Evolutionary conservation across 768 basidiomycete genomes (phyloP).

Genomic region (Mycena belliarum): DNA sequence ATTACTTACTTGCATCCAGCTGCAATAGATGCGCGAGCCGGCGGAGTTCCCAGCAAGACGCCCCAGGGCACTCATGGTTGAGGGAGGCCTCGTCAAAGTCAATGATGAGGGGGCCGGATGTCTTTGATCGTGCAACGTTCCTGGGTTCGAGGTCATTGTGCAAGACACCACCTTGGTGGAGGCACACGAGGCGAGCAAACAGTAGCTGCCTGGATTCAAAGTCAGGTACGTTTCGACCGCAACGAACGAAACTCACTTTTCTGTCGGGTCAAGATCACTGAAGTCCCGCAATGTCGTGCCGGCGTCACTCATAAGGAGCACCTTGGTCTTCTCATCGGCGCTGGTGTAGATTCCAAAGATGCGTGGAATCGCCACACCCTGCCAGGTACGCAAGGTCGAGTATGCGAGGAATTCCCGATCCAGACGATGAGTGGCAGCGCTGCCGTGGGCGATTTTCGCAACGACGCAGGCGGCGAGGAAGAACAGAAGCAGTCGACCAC

Average conservation of each 20-base stretch:
- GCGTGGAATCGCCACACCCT: neutral
- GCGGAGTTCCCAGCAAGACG: too few species aligned
- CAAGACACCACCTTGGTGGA: neutral
- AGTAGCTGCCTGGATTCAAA: neutral
- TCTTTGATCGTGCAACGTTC: neutral
- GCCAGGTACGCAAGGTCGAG: neutral
- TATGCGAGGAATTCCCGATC: slow-evolving; percentile 1
- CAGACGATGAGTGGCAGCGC: too few species aligned
- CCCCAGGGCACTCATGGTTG: too few species aligned
- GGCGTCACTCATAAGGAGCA: neutral
- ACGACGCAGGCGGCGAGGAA: too few species aligned
- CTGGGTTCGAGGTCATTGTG: slow-evolving; percentile 1
- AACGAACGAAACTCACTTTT: neutral
- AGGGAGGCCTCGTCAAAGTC: slow-evolving; percentile 1
- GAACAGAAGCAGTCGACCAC: too few species aligned
- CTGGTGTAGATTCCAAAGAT: neutral
- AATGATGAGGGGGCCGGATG: neutral
- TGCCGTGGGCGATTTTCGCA: too few species aligned
- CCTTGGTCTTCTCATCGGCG: neutral
- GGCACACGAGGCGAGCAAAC: neutral
- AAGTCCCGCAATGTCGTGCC: neutral
- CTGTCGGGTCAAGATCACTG: neutral
- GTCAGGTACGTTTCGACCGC: neutral
- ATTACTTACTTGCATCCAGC: too few species aligned
- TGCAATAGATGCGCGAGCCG: too few species aligned